Evolutionary conservation across 352 stramenopile genomes (phyloP), one percentile per base, ranked within the genome.

Genomic region (Phytophthora ohioensis): DNA sequence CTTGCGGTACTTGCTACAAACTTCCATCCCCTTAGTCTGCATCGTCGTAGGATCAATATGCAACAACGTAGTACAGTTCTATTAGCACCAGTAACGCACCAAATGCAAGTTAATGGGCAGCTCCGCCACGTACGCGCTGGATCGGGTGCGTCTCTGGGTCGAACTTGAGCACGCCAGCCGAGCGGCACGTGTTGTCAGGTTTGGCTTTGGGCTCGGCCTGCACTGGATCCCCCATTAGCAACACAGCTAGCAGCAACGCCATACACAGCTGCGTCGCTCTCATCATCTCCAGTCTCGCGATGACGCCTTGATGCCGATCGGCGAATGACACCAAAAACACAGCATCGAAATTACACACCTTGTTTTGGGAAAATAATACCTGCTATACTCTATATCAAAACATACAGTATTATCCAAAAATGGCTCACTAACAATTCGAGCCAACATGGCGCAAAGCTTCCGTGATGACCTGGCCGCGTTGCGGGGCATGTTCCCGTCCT

Each of bases 1-100:
- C 61, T 89, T 83, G 39, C 68, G 69, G 72, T 95, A 95, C 64
- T 95, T 92, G 71, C 73, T 87, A 69, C 88, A 95, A 11, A 94
- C 81, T 36, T 95, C 85, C 55, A 95, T 75, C 1, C 79, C 76
- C 34, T 89, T 85, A 30, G 54, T 84, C 86, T 91, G 48, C 36
- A 31, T 17, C 42, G 34, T 12, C 13, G 51, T 31, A 64, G 7
- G 27, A 46, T 11, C 38, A 61, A 48, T 39, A 57, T 27, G 52
- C 12, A 75, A 49, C 12, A 61, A 3, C 17, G 21, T 48, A 56
- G 30, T 31, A 55, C 27, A 42, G 17, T 42, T 43, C 34, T 45
- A n/a, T 67, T 31, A 48, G 13, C 17, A 61, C 47, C 35, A 38
- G 13, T 27, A 30, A 13, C 5, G 32, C 6, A 39, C 41, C n/a